Evolutionary conservation across 139 green algal genomes (phyloP).

Genomic region (Chlorella vulgaris): DNA sequence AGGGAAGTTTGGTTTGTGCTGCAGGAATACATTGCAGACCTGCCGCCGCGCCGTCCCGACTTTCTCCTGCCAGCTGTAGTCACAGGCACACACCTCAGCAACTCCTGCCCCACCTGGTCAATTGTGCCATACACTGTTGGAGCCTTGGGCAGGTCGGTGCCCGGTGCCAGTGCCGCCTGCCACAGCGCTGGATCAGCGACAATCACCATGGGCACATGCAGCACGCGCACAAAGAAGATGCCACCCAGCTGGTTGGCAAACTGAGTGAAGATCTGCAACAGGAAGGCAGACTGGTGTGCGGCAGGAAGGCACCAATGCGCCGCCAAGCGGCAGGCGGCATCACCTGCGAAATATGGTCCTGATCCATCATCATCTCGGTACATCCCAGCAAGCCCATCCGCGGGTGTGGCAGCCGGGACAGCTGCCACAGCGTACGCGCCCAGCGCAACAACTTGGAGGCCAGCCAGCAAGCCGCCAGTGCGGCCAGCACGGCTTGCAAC

Average conservation of each 20-base stretch:
- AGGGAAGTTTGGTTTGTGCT: too few relatives aligned
- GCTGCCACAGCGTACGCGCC: background rate
- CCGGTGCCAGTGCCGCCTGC: background rate
- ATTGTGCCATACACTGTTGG: background rate
- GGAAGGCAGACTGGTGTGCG: background rate
- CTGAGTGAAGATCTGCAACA: background rate
- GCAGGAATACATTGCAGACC: too few relatives aligned
- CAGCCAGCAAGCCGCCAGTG: background rate
- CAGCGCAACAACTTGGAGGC: background rate
- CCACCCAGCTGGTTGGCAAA: background rate
- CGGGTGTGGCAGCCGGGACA: background rate
- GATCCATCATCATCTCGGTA: background rate
- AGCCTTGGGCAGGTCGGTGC: background rate
- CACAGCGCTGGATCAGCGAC: background rate
- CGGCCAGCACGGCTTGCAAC: background rate
- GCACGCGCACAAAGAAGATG: background rate
- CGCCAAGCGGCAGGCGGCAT: background rate
- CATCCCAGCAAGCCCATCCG: background rate
- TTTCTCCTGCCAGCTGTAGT: too few relatives aligned
- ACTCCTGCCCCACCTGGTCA: background rate
- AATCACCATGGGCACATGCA: constrained; percentile 4
- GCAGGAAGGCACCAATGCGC: background rate
- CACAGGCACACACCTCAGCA: too few relatives aligned
- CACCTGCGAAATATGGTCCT: background rate
- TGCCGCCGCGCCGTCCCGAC: too few relatives aligned